Percentiles rank a stretch among this genome's conserved stretches.
phyloP scores from a whole-genome alignment of 495 filamentous ascomycete species.

The Aspergillus wentii region DNA sequence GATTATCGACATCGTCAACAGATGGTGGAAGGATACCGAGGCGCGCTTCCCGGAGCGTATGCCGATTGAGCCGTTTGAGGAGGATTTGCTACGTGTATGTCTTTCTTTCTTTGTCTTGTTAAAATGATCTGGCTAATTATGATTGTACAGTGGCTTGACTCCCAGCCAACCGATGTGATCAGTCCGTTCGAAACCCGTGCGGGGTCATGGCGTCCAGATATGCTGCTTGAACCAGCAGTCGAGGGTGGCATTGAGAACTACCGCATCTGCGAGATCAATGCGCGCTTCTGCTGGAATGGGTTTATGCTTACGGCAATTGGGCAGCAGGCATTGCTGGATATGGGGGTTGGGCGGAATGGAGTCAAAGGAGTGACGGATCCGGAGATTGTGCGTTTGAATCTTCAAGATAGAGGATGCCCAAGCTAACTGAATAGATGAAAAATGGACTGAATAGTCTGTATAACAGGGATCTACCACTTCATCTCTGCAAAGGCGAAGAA shows the following conservation, averaged over 20 bases:
- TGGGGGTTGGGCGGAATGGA: too few relatives aligned
- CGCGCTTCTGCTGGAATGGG: constrained; percentile 38
- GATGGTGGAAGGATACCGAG: constrained; percentile 35
- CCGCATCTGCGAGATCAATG: constrained; percentile 42
- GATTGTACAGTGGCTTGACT: constrained; percentile 12
- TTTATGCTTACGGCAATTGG: too few relatives aligned
- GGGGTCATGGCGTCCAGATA: constrained; percentile 43
- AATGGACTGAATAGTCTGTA: constrained; percentile 16
- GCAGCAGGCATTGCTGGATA: too few relatives aligned
- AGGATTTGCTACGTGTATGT: constrained; percentile 22
- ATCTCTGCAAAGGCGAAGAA: constrained; percentile 30
- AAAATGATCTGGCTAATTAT: not conserved
- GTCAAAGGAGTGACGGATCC: too few relatives aligned
- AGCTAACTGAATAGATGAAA: constrained; percentile 9
- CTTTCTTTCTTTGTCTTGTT: not conserved
- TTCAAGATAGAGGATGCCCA: not conserved
- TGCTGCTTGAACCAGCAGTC: constrained; percentile 27
- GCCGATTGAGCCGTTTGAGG: constrained; percentile 30
- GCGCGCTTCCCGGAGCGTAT: constrained; percentile 31
- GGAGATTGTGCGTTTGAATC: too few relatives aligned
- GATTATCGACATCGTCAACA: constrained; percentile 31
- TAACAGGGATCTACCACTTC: constrained; percentile 19
- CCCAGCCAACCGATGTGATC: not conserved
- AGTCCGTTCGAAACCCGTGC: constrained; percentile 5
- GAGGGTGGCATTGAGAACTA: constrained; percentile 13